A percentile compares a stretch with the other conserved stretches of the same genome.
Evolutionary conservation across 805 yeast species (phyloP).

Genomic region (Candida ipomoeae): DNA sequence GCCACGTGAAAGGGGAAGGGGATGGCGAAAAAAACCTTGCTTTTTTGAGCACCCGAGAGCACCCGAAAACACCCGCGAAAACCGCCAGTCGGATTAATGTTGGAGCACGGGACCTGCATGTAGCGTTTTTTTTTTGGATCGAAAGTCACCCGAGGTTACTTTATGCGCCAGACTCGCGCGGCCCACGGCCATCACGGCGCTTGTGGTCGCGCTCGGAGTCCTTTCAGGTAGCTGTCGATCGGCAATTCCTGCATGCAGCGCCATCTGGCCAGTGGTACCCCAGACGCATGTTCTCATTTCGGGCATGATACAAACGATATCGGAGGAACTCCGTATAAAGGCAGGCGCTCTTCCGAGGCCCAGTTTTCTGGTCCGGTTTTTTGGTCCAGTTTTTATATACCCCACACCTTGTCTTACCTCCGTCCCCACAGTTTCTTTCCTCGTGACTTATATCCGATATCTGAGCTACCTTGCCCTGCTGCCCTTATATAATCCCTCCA

Average conservation of each 20-base stretch:
- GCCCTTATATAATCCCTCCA: no score
- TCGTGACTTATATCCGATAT: no score
- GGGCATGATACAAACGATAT: slow-evolving; percentile 15
- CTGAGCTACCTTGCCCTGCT: no score
- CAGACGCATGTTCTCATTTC: slow-evolving; percentile 17
- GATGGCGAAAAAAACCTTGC: not conserved
- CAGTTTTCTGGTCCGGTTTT: not conserved
- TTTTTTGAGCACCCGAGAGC: not conserved
- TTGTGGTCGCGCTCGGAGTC: slow-evolving; percentile 5
- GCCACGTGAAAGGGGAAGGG: not conserved
- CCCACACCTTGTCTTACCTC: not conserved
- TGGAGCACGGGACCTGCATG: not conserved
- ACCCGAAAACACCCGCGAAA: slow-evolving; percentile 4
- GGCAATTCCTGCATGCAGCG: slow-evolving; percentile 4
- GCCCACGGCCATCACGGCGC: slow-evolving; percentile 1
- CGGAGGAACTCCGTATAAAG: slow-evolving; percentile 16
- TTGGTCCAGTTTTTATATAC: not conserved
- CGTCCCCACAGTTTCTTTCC: not conserved
- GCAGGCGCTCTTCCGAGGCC: slow-evolving; percentile 4
- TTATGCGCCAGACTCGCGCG: slow-evolving; percentile 1
- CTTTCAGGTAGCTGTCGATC: not conserved
- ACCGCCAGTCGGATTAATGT: slow-evolving; percentile 5
- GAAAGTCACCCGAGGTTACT: slow-evolving; percentile 11
- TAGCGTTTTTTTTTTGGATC: slow-evolving; percentile 1
- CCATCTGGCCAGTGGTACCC: slow-evolving; percentile 15